Evolutionary conservation across 306 rosid genomes (phyloP), one percentile per base, ranked within the genome.

Genomic region (Cucumis cinereus): DNA sequence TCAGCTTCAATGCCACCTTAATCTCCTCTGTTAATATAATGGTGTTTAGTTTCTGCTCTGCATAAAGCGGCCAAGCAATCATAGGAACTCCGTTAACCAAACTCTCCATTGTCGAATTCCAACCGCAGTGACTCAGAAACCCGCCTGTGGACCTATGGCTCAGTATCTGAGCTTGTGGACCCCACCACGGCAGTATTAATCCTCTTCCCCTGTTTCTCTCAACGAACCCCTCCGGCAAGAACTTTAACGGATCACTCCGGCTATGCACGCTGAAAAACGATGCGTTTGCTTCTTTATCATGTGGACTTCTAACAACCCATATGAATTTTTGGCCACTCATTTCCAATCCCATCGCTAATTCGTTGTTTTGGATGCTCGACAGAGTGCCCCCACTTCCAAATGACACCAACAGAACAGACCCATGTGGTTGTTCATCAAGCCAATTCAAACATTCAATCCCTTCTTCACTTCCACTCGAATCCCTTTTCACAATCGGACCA

Each of bases 21-120:
- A 84, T 63, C 7, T 85, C 92, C 13, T 87, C 69, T 0, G 84
- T 63, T 0, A 93, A 61, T 76, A 89, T 26, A 2, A 81, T 68
- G 0, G 95, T 93, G 24, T 90, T 93, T 88, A 85, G 82, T 67
- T 33, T 90, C 26, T 93, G 98, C 38, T 93, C 98, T 0, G 98
- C 96, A 8, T 14, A 93, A 1, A 93, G 88, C 0, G 98, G 98
- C 98, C 98, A 93, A 0, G 87, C 91, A n/a, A 93, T 54, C 0
- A 89, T 38, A 0, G 98, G 93, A 22, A 93, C 83, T 3, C 96
- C 98, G 16, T 66, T 77, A 0, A 81, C 89, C 10, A 89, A 82
- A 1, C 90, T 85, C 67, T 92, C 98, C 0, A 90, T 78, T 0
- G 80, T 12, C 0, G 96, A 92, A 49, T 92, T 90, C 96, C 96